Evolutionary conservation across 352 stramenopile species (phyloP).

Genomic region (Phytophthora cactorum): DNA sequence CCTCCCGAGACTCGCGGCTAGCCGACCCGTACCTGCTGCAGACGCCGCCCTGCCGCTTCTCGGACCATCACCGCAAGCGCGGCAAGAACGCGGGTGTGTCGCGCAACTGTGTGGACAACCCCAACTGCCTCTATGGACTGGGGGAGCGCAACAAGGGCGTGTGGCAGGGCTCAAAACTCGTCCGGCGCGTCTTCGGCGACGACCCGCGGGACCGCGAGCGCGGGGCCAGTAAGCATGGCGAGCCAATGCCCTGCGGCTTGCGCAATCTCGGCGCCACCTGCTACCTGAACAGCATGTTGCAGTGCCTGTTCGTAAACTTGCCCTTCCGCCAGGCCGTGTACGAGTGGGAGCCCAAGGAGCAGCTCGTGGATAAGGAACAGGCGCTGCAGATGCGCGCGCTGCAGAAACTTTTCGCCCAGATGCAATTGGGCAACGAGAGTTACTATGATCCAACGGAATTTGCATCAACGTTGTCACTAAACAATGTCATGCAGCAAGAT

Average conservation of each 20-base stretch:
- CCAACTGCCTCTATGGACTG: slow-evolving; percentile 87
- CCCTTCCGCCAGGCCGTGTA: slow-evolving; percentile 81
- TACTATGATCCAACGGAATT: slow-evolving; percentile 85
- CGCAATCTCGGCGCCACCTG: slow-evolving; percentile 89
- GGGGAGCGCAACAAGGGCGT: slow-evolving; percentile 79
- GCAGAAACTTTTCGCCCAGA: slow-evolving; percentile 83
- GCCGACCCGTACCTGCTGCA: slow-evolving; percentile 65
- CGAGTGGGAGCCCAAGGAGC: slow-evolving; percentile 75
- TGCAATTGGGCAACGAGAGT: slow-evolving; percentile 79
- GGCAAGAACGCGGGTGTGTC: slow-evolving; percentile 36
- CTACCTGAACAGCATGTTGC: slow-evolving; percentile 90
- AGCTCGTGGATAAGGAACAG: slow-evolving; percentile 52
- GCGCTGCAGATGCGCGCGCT: slow-evolving; percentile 79
- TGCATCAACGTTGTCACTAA: slow-evolving; percentile 74
- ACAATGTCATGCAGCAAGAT: slow-evolving; percentile 88
- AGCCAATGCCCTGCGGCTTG: slow-evolving; percentile 60
- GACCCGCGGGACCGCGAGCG: slow-evolving; percentile 69
- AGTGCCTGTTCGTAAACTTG: slow-evolving; percentile 80
- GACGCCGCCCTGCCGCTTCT: slow-evolving; percentile 50
- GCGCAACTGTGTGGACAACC: slow-evolving; percentile 83
- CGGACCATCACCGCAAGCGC: slow-evolving; percentile 71
- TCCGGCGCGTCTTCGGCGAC: slow-evolving; percentile 64
- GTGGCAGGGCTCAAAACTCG: slow-evolving; percentile 64
- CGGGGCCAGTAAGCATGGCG: neutral
- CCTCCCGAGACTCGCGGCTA: slow-evolving; percentile 41